Base-by-base conservation (phyloP, 768 basidiomycete species). In the Neoboletus magnificus region DNA sequence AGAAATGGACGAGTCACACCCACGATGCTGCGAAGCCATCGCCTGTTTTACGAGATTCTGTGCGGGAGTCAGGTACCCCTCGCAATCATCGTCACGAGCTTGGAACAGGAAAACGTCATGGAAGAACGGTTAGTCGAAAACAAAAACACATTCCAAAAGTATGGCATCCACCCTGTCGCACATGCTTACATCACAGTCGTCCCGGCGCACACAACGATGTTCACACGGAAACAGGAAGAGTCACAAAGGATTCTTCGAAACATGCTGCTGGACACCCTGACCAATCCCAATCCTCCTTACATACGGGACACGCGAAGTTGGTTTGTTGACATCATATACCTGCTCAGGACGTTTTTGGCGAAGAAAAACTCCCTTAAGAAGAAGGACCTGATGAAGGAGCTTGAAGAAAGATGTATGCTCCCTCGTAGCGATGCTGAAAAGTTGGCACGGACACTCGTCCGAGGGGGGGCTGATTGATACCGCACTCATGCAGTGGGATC, bases 91-190 rank as follows among this genome's bases (percentile, higher is more conserved):
- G n/a, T 62, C 23, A 61, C 60, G 2, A 23, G 51, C 8, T 35
- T 61, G 9, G 60, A 61, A 25, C 3, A n/a, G 3, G 44, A 56
- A 11, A 25, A 48, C 18, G 22, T 23, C 1, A 61, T 60, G 60
- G 60, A 55, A 36, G 6, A 46, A 4, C 62, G 61, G 61, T 62
- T 61, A 61, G n/a, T 4, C 8, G 46, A 15, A 5, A 62, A 62
- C n/a, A 41, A 29, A 18, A 1, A 9, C 16, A 50, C 36, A 5
- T 36, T 62, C 4, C 16, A 20, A 8, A 0, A 20, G 0, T 54
- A 52, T 22, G 44, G 40, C 22, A 62, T 59, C 3, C 15, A 4
- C 7, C 18, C 54, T 12, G 44, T 50, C 11, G 53, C 49, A 0
- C 60, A 62, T 5, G 60, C 61, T 1, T 62, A 61, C n/a, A 40